A percentile compares a stretch with the other conserved stretches of the same genome.
These are phyloP conservation scores for Termitomyces sp. DNA, from an alignment of 768 basidiomycete species.

Conservation along the genomic window DNA sequence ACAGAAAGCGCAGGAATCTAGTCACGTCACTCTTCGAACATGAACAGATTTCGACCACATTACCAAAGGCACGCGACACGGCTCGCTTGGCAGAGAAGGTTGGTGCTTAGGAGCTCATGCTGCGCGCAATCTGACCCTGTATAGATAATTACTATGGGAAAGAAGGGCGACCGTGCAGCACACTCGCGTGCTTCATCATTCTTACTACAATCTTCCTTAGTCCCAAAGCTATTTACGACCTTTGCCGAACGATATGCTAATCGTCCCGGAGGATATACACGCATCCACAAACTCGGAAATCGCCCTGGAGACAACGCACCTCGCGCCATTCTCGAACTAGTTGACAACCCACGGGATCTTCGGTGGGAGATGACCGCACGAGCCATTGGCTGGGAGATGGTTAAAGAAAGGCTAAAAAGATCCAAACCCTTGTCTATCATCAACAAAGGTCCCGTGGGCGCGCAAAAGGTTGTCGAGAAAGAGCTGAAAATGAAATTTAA, in stretches of 20 bases:
- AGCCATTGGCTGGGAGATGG: conserved; percentile 80
- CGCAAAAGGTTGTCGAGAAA: conserved; percentile 41
- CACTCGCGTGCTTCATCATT: conserved; percentile 73
- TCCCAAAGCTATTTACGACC: conserved; percentile 81
- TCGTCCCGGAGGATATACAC: conserved; percentile 92
- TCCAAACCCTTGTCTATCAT: conserved; percentile 43
- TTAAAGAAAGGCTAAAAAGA: conserved; percentile 49
- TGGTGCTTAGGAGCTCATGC: background rate
- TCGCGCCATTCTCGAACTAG: conserved; percentile 87
- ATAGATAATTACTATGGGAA: conserved; percentile 90
- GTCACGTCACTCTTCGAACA: conserved; percentile 94
- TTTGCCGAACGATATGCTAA: conserved; percentile 77
- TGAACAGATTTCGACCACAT: conserved; percentile 92
- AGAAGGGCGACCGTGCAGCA: conserved; percentile 72
- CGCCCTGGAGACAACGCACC: conserved; percentile 92
- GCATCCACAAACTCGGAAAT: conserved; percentile 89
- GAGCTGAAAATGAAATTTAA: conserved; percentile 39
- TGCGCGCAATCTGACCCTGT: conserved; percentile 2
- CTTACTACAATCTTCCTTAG: conserved; percentile 63
- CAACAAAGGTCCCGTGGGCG: conserved; percentile 44
- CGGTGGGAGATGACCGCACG: conserved; percentile 87
- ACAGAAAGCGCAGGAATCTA: conserved; percentile 61
- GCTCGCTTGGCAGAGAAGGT: conserved; percentile 94
- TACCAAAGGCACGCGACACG: conserved; percentile 92
- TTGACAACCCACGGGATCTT: conserved; percentile 89